Percentiles rank a stretch among this genome's conserved stretches.
These are phyloP conservation scores for Hirsutella minnesotensis DNA, from an alignment of 2,329 filamentous ascomycete species.

Conservation along the genomic window DNA sequence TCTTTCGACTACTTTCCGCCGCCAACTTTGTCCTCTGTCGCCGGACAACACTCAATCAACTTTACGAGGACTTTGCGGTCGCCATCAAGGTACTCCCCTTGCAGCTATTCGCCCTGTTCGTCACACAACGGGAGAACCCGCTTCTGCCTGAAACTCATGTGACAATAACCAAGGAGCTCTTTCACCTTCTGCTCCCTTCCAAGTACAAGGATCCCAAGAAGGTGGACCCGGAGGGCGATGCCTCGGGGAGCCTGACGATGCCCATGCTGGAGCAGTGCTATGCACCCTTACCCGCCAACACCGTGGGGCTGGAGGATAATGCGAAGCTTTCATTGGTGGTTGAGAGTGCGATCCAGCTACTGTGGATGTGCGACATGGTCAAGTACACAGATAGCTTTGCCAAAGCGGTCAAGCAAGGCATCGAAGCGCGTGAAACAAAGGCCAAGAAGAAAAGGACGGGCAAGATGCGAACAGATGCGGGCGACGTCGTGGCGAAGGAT, in stretches of 20 bases:
- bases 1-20: constrained; percentile 45
- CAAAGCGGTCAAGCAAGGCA: constrained; percentile 30
- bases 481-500: constrained; percentile 29
- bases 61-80: constrained; percentile 48
- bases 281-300: constrained; percentile 53
- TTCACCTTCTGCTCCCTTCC: constrained; percentile 30
- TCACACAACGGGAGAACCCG: constrained; percentile 21
- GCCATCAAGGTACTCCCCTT: constrained; percentile 47
- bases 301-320: constrained; percentile 51
- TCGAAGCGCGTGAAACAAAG: constrained; percentile 36
- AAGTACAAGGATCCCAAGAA: constrained; percentile 28
- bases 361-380: constrained; percentile 25
- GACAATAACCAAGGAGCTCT: constrained; percentile 32
- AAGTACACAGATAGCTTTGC: constrained; percentile 23
- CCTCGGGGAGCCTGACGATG: constrained; percentile 26
- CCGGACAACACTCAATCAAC: constrained; percentile 31
- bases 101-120: constrained; percentile 43
- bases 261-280: constrained; percentile 45
- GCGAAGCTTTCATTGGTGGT: constrained; percentile 59
- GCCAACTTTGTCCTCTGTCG: constrained; percentile 32
- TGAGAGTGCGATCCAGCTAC: constrained; percentile 50
- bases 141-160: constrained; percentile 27
- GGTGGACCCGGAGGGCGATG: constrained; percentile 23
- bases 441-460: constrained; percentile 27
- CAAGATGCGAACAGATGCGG: constrained; percentile 18